Base-by-base conservation (phyloP, 2,329 filamentous ascomycete species). In the Microsporum audouinii region DNA sequence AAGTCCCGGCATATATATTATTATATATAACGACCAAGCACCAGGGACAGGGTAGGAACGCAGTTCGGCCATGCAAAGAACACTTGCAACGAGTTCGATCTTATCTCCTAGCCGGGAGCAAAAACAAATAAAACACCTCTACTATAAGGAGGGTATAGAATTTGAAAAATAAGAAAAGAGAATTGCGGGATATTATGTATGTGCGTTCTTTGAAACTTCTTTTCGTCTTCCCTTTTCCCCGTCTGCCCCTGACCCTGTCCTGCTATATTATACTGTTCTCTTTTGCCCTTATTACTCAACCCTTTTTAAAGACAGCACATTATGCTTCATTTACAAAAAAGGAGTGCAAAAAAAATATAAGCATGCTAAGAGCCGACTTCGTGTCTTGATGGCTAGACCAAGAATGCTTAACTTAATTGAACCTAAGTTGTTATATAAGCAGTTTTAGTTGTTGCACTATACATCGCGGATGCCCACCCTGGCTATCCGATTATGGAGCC, bases 131-230 rank as follows among this genome's bases (percentile, higher is more conserved):
- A 43, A 43, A 43, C 2, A n/a, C 39, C 39, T 5, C n/a, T 43
- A n/a, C 39, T 43, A 43, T 43, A n/a, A n/a, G 5, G n/a, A 4
- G 39, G 2, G 39, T 49, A 31, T 49, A 49, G 2, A 47, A 27
- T 10, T 17, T 23, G 17, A 29, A 29, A 49, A 39, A 49, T 27
- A 49, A 49, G 45, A 29, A 49, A 49, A 49, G 27, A 49, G 10
- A 29, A 49, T 14, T 55, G 49, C 29, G 49, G 49, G 49, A 55
- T 55, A 55, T 55, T 36, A 55, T 55, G 49, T 55, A 55, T 34
- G 49, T 55, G 49, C 49, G 49, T 55, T 55, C 49, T 36, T 55
- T 55, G 49, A 55, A 55, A 55, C 49, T 36, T 55, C 49, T 55
- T 34, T 34, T 55, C 49, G 45, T 29, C 45, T 49, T 55, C n/a